Evolutionary conservation across 345 rosid species (phyloP), one percentile per base, ranked within the genome.

Genomic region (Mangifera indica): DNA sequence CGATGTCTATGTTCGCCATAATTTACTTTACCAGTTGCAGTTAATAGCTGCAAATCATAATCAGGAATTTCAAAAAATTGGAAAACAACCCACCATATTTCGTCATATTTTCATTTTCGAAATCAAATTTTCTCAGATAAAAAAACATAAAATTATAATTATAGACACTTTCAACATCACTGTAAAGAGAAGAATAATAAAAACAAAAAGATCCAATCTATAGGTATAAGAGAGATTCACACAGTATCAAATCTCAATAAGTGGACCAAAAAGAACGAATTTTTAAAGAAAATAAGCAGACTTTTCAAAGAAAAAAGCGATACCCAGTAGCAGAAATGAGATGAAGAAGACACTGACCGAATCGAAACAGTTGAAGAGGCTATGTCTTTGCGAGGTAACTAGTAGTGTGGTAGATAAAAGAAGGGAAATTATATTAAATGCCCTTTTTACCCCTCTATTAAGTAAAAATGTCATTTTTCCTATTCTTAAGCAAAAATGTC

Each of bases 1-100:
- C 89, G 0, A 91, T 89, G 76, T 93, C 96, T 55, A 93, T 91
- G 83, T 85, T 93, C 34, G 97, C 92, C 98, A 93, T 93, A 2
- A 29, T 20, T 46, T 32, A 29, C 12, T 65, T 14, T 15, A 46
- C n/a, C 69, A 24, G 18, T 65, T 14, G 26, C 20, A 18, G 7
- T 49, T 14, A 49, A 29, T 34, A 69, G 3, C 63, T 57, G 21
- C 63, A 56, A 22, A 69, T 67, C 32, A 34, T 20, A 7, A 21
- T 42, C 21, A 10, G 13, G 32, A 24, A 10, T 6, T 9, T 54
- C 6, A 54, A 55, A 55, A n/a, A 21, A 6, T 21, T 55, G 4
- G 10, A 22, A 63, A 63, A 3, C 32, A 10, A 34, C 10, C 42
- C 10, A 17, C 45, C 13, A 20, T n/a, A 26, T 5, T n/a, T 17